Conservation (phyloP, 2,329 filamentous ascomycete species). For the Scedosporium apiospermum region DNA sequence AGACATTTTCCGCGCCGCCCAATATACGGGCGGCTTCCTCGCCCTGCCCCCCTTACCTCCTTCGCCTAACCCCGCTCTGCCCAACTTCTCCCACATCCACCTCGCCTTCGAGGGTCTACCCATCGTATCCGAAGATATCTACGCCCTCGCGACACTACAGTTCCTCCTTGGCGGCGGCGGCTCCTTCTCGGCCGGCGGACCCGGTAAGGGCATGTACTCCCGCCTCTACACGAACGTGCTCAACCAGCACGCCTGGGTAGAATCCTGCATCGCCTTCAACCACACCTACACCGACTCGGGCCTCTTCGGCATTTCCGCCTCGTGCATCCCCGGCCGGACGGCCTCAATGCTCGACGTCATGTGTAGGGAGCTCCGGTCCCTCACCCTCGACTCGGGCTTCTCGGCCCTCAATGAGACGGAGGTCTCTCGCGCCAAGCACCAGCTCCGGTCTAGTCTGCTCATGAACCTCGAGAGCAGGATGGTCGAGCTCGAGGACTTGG, state of each 20-base stretch:
- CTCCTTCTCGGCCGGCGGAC: constrained; percentile 91
- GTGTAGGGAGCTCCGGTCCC: constrained; percentile 75
- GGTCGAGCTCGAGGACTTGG: constrained; percentile 95
- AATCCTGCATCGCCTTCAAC: constrained; percentile 93
- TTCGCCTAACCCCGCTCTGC: constrained; percentile 65
- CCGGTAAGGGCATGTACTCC: constrained; percentile 98
- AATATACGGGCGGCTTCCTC: constrained; percentile 91
- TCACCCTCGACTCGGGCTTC: constrained; percentile 69
- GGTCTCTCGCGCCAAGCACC: constrained; percentile 92
- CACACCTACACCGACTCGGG: constrained; percentile 95
- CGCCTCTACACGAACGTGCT: constrained; percentile 95
- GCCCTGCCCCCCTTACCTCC: constrained; percentile 73
- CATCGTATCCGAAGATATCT: constrained; percentile 85
- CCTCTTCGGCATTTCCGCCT: constrained; percentile 85
- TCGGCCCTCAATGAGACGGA: constrained; percentile 63
- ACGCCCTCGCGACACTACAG: constrained; percentile 89
- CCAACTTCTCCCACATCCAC: constrained; percentile 84
- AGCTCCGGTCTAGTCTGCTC: constrained; percentile 76
- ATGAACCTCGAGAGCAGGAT: constrained; percentile 98
- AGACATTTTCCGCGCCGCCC: constrained; percentile 56
- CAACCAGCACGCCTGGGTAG: constrained; percentile 96
- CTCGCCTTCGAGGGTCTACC: constrained; percentile 92
- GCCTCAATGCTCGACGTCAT: constrained; percentile 87
- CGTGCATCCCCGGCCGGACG: constrained; percentile 71
- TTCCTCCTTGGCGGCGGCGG: constrained; percentile 92